Base-by-base conservation (phyloP, 1,284 basidiomycete species). In the Sutorius eximius region DNA sequence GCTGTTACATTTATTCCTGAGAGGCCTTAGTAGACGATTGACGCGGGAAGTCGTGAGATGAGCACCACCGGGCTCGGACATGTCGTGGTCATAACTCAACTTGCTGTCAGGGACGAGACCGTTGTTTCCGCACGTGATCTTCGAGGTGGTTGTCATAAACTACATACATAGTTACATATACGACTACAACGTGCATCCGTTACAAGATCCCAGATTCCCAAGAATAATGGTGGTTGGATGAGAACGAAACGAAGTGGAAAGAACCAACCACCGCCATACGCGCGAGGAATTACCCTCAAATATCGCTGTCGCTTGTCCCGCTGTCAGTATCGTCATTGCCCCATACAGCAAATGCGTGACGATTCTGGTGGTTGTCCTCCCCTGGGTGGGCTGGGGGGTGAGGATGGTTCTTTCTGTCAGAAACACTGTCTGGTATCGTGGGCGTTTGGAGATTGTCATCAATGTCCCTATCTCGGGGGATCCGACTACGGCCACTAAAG, bases 301-400 rank as follows among this genome's bases (percentile, higher is more conserved):
- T 60, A 43, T 89, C 87, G 57, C 79, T 85, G 63, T 90, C 88
- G 59, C 88, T 91, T 18, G 87, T 78, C 62, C 85, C 86, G 64
- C 87, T 90, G 63, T 93, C 92, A 53, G 89, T 93, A 70, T 94
- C 92, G 67, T 94, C 92, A 46, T 90, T 86, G 1, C 90, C 91
- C 83, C 85, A 89, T 18, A 89, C 89, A 51, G 88, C 86, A 63
- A 92, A 91, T 37, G 89, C 87, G 29, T 83, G 74, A 46, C 77
- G 79, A 40, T 78, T 76, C 45, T 76, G 74, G 46, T 75, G 69
- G 27, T 79, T 77, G 33, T 66, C 58, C 45, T 71, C 69, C 50
- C 53, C 70, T 27, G 73, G 73, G 51, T 69, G 72, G 38, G 71
- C 71, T 48, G 73, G 72, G 55, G 71, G 71, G 51, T 74, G 73